Evolutionary conservation across 1,284 basidiomycete genomes (phyloP).

Genomic region (Irpex sp.): DNA sequence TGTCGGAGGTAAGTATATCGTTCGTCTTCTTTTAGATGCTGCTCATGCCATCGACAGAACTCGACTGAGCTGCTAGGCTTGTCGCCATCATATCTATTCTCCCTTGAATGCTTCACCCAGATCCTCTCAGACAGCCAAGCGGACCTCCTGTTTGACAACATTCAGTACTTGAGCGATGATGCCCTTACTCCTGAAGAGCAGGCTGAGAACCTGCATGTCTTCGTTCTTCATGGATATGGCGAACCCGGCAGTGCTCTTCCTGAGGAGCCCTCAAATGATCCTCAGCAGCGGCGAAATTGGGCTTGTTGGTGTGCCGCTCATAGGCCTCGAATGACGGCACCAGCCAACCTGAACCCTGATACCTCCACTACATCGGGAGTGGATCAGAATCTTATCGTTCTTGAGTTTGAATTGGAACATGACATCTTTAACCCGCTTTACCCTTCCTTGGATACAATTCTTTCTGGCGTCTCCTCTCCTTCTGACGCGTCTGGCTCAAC

Average conservation of each 20-base stretch:
- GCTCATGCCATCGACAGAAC: slow-evolving; percentile 40
- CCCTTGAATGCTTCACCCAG: slow-evolving; percentile 74
- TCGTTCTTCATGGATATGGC: slow-evolving; percentile 70
- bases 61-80: slow-evolving; percentile 69
- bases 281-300: slow-evolving; percentile 54
- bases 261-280: slow-evolving; percentile 31
- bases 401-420: slow-evolving; percentile 83
- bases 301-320: slow-evolving; percentile 85
- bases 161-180: slow-evolving; percentile 62
- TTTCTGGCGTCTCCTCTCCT: slow-evolving; percentile 28
- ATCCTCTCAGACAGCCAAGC: slow-evolving; percentile 69
- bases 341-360: slow-evolving; percentile 15
- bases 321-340: slow-evolving; percentile 38
- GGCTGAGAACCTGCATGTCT: slow-evolving; percentile 65
- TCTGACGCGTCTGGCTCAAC: slow-evolving; percentile 22
- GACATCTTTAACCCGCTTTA: slow-evolving; percentile 76
- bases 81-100: slow-evolving; percentile 76
- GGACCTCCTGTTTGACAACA: slow-evolving; percentile 74
- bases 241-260: slow-evolving; percentile 50
- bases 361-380: slow-evolving; percentile 10
- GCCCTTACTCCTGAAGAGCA: slow-evolving; percentile 43
- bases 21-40: neutral
- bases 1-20: slow-evolving; percentile 64
- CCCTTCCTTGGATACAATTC: slow-evolving; percentile 29
- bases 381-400: slow-evolving; percentile 46